These are phyloP conservation scores for Trapa bicornis DNA, from an alignment of 345 rosid species.

Conservation along the genomic window DNA sequence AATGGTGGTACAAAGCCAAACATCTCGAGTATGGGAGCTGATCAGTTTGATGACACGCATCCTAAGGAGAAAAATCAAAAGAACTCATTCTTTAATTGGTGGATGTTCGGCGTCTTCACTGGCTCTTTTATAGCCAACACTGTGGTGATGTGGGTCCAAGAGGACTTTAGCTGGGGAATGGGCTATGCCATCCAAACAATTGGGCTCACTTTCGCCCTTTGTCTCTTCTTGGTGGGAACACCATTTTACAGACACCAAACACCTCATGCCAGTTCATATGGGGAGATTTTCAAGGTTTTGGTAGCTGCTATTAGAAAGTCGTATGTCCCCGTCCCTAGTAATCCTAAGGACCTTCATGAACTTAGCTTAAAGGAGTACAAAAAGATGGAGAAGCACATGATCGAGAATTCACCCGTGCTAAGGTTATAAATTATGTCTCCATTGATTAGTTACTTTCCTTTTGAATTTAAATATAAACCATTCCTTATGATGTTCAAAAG, in stretches of 20 bases:
- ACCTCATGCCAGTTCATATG: conserved; percentile 35
- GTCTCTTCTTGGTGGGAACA: conserved; percentile 33
- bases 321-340: conserved; percentile 22
- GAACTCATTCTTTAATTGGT: conserved; percentile 63
- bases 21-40: conserved; percentile 62
- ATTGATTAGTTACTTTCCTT: too few relatives aligned
- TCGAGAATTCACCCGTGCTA: conserved; percentile 32
- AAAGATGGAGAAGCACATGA: conserved; percentile 18
- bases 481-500: too few relatives aligned
- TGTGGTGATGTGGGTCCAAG: conserved; percentile 42
- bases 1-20: conserved; percentile 60
- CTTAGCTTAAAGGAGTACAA: conserved; percentile 24
- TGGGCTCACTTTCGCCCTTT: conserved; percentile 24
- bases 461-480: too few relatives aligned
- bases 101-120: conserved; percentile 53
- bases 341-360: conserved; percentile 41
- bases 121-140: conserved; percentile 48
- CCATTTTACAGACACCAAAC: conserved; percentile 42
- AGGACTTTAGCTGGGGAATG: conserved; percentile 38
- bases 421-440: conserved; percentile 15
- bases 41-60: conserved; percentile 50
- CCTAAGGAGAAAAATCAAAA: conserved; percentile 46
- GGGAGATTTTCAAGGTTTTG: conserved; percentile 29
- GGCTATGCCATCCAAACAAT: conserved; percentile 29
- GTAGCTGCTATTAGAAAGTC: conserved; percentile 40